Base-by-base conservation (phyloP, 805 yeast species). In the Millerozyma miso region DNA sequence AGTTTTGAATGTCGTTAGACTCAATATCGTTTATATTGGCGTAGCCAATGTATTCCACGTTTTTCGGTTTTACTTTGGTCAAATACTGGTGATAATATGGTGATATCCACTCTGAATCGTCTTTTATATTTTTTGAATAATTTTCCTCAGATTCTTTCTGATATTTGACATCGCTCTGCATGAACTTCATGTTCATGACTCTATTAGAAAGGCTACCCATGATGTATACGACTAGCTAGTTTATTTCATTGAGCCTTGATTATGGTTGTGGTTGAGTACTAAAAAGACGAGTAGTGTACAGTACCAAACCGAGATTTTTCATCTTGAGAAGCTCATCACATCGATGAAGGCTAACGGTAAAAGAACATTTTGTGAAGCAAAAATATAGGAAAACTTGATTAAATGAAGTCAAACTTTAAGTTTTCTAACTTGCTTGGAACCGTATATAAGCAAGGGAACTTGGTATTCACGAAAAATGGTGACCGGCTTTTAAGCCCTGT, bases 341-440 rank as follows among this genome's bases (percentile, higher is more conserved):
- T 26, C 33, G n/a, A 19, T 17, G 31, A 35, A 12, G 20, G 19
- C n/a, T 18, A 18, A 4, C 16, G 10, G 12, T 4, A 18, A 18
- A 18, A 16, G 29, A 16, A 13, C 14, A 12, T 19, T 18, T 8
- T 18, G 8, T 18, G 8, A n/a, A 35, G n/a, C 8, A 19, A 19
- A 35, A 18, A 10, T 29, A 35, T 5, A 35, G 26, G 29, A 35
- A 23, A 23, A 23, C 29, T 23, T 23, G 29, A 10, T 23, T 38
- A 31, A 19, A 88, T 88, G 96, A 87, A 82, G 69, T 82, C 95
- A n/a, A 95, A 88, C 67, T 88, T 84, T 55, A 69, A 83, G 75
- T 85, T 93, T 54, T 81, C 95, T 29, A 93, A 91, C 65, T 72
- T 93, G 26, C 69, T 93, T 53, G 99, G 99, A 20, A 90, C 98